Conservation (phyloP, 2,329 filamentous ascomycete species). For the Clonostachys rhizophaga region DNA sequence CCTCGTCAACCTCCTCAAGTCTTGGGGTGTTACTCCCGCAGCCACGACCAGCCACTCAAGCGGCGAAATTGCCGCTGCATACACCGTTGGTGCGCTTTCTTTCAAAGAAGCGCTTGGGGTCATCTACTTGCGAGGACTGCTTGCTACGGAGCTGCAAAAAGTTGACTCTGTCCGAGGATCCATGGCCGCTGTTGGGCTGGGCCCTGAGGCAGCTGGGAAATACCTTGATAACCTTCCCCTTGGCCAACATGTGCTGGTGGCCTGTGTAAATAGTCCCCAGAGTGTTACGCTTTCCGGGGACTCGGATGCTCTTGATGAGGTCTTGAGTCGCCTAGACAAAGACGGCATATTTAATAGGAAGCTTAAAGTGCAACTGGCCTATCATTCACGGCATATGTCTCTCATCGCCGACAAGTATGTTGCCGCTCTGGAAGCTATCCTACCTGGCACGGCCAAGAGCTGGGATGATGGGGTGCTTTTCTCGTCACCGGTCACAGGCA, state of each 20-base stretch:
- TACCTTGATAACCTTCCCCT: constrained; percentile 24
- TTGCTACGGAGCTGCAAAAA: constrained; percentile 8
- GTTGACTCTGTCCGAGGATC: constrained; percentile 10
- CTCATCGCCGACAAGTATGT: constrained; percentile 9
- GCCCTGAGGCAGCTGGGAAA: neutral
- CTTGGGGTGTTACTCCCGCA: constrained; percentile 15
- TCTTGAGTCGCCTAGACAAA: neutral
- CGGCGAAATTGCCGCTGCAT: constrained; percentile 32
- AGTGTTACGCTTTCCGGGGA: constrained; percentile 43
- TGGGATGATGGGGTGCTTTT: constrained; percentile 15
- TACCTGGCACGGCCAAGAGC: neutral
- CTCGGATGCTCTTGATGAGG: constrained; percentile 12
- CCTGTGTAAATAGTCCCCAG: constrained; percentile 40
- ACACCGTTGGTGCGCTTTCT: constrained; percentile 15
- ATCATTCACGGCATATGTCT: constrained; percentile 8
- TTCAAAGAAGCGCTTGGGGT: constrained; percentile 5
- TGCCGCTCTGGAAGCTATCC: constrained; percentile 8
- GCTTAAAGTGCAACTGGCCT: constrained; percentile 8
- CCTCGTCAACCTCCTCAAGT: constrained; percentile 25
- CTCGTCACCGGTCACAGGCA: constrained; percentile 34
- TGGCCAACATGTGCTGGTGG: constrained; percentile 12
- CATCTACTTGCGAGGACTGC: constrained; percentile 2
- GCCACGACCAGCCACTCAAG: constrained; percentile 28
- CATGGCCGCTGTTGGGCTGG: constrained; percentile 29
- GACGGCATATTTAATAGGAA: constrained; percentile 2